phyloP scores from a whole-genome alignment of 768 basidiomycete genomes.

The Collybia sp. region DNA sequence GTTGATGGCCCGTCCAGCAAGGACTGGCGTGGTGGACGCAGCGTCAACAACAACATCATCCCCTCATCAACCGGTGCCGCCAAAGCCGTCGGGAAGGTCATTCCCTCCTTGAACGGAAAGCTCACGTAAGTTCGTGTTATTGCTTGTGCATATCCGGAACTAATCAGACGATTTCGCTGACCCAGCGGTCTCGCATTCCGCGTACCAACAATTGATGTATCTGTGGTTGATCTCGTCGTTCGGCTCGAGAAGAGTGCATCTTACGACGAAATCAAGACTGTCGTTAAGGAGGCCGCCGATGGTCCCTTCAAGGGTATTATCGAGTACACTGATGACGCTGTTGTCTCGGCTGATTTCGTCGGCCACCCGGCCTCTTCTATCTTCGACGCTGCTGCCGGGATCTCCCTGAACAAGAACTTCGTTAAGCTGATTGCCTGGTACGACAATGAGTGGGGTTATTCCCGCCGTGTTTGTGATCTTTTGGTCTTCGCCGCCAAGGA shows the following conservation, averaged over 20 bases:
- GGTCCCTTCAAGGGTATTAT: conserved; percentile 69
- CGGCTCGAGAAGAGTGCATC: conserved; percentile 81
- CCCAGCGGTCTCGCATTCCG: conserved; percentile 97
- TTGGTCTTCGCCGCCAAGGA: conserved; percentile 74
- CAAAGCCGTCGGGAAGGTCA: conserved; percentile 99
- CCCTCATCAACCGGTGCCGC: conserved; percentile 98
- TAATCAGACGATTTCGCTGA: conserved; percentile 4
- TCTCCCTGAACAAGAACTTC: conserved; percentile 87
- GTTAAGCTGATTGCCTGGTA: conserved; percentile 98
- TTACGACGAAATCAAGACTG: conserved; percentile 90
- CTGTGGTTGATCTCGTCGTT: conserved; percentile 95
- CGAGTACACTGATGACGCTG: conserved; percentile 88
- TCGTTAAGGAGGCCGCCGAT: conserved; percentile 75
- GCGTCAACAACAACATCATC: conserved; percentile 97
- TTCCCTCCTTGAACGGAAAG: conserved; percentile 94
- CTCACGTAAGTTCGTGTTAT: conserved; percentile 66
- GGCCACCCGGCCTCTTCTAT: conserved; percentile 77
- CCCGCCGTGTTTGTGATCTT: conserved; percentile 87
- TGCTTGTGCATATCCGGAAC: background rate
- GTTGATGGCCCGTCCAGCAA: conserved; percentile 93
- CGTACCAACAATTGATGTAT: conserved; percentile 93
- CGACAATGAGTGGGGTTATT: conserved; percentile 96
- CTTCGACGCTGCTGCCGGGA: conserved; percentile 93
- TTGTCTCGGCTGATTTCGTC: conserved; percentile 93
- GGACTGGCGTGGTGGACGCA: conserved; percentile 97